Base-by-base conservation (phyloP, 2,329 filamentous ascomycete species). In the Fusarium circinatum region DNA sequence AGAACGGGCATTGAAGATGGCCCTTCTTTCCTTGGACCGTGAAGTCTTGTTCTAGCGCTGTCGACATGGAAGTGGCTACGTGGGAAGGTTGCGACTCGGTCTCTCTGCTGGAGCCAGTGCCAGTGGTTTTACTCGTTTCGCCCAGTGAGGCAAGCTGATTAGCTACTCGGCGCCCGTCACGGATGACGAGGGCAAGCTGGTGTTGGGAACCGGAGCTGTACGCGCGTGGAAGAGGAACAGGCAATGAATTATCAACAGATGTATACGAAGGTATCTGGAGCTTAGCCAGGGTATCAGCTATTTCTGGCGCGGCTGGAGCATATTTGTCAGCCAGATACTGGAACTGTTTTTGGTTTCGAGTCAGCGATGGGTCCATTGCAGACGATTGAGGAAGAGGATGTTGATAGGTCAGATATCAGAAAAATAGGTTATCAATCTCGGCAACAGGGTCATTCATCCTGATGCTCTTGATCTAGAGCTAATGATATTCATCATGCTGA, bases 381-480 rank as follows among this genome's bases (percentile, higher is more conserved):
- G 30, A 41, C 24, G 51, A 51, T 45, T 32, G 36, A 30, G 65
- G 41, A 44, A 17, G 64, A 65, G 51, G 47, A 64, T 59, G 45
- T 51, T 15, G 32, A 38, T 22, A 70, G 51, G 75, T 74, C 74
- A 79, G 74, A 60, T 73, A 80, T 86, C 84, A 85, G 84, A 81
- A 79, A 77, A 85, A 81, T 81, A 80, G 62, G 75, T 81, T 89
- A 83, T 93, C 90, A 86, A 87, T 93, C 92, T 89, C 83, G 80
- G 82, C 81, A 83, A 76, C 75, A 69, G 66, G 71, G 86, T 85
- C 87, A 85, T 86, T 82, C 78, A 70, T 73, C 71, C 73, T 80
- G 87, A 85, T 89, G 87, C 91, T 94, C 88, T 87, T 92, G 92
- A 93, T 94, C 92, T 94, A 94, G 92, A 94, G 92, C 92, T 94